Evolutionary conservation across 1,284 basidiomycete species (phyloP).

Genomic region (Moesziomyces antarcticus): DNA sequence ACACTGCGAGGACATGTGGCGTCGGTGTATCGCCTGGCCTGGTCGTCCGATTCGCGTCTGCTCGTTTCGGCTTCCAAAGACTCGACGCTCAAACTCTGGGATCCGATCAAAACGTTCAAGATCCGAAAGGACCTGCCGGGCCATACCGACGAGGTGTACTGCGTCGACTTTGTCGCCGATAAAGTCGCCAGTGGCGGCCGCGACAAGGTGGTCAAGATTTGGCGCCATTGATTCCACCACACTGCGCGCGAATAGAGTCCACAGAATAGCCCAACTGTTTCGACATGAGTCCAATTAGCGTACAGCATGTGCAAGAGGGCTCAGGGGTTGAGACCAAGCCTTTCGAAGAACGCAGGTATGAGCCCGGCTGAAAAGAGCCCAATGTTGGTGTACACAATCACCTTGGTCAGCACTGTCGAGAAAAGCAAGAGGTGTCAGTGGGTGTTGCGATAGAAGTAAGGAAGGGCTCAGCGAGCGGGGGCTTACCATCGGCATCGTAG

Average conservation of each 20-base stretch:
- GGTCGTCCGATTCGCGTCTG: constrained; percentile 92
- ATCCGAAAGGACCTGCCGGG: constrained; percentile 92
- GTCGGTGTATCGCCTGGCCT: constrained; percentile 91
- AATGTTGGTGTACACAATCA: constrained; percentile 89
- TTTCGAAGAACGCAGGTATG: constrained; percentile 50
- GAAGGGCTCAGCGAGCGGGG: too few relatives aligned
- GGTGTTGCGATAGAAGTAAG: too few relatives aligned
- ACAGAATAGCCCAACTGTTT: too few relatives aligned
- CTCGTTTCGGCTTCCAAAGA: constrained; percentile 95
- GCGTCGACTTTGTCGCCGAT: constrained; percentile 81
- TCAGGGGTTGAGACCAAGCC: constrained; percentile 29
- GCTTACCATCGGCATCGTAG: constrained; percentile 80
- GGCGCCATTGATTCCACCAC: constrained; percentile 42
- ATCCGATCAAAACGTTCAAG: constrained; percentile 72
- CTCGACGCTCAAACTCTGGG: constrained; percentile 76
- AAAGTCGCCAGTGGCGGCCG: constrained; percentile 94
- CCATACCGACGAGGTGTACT: constrained; percentile 98
- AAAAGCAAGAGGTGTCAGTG: too few relatives aligned
- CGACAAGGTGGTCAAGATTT: constrained; percentile 74
- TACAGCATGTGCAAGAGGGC: too few relatives aligned
- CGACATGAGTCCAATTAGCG: not conserved
- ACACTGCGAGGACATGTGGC: constrained; percentile 92
- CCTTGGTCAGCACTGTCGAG: constrained; percentile 78
- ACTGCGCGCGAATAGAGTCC: not conserved
- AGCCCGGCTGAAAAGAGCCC: constrained; percentile 72